Base-by-base conservation (phyloP, 1,284 basidiomycete genomes). In the Lentinula novae-zelandiae region DNA sequence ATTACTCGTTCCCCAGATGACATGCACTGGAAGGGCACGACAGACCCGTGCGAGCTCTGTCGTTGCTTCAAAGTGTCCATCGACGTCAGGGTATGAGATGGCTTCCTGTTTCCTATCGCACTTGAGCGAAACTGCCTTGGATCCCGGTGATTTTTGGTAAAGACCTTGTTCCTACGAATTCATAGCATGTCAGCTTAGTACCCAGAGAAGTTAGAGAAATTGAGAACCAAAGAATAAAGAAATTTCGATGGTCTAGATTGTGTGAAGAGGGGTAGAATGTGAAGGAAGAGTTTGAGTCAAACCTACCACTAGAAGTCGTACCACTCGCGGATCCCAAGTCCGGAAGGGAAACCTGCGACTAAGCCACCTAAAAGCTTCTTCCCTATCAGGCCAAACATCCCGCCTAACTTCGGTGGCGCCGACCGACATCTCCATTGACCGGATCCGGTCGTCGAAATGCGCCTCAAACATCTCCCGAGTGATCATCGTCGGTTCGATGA, bases 401-500 rank as follows among this genome's bases (percentile, higher is more conserved):
- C 73, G 72, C 13, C 78, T 71, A 9, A 66, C 60, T 13, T 69
- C 66, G 2, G 77, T 79, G 13, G 73, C 64, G 7, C 67, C 66
- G 31, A 78, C 74, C 15, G 71, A 68, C 56, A 74, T 72, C 40
- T 76, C 71, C 67, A 78, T 74, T 17, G 66, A 63, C 15, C 68
- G 64, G 67, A 75, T 70, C 20, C 74, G 71, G 36, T 76, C 75
- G 44, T 75, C 72, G 3, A 73, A 64, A 46, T 75, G 69, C 1
- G 66, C 59, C 22, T 55, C 53, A 27, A 64, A 64, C 7, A 77
- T 59, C 36, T 73, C 71, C 33, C 69, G 69, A 0, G 74, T 71
- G 12, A 75, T 66, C 44, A 79, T 72, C 0, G 74, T 76, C 0
- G 78, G 73, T 64, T 82, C 80, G n/a, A 80, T 66, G 49, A 80